Evolutionary conservation across 1,284 basidiomycete genomes (phyloP).

Genomic region (Trametes pubescens): DNA sequence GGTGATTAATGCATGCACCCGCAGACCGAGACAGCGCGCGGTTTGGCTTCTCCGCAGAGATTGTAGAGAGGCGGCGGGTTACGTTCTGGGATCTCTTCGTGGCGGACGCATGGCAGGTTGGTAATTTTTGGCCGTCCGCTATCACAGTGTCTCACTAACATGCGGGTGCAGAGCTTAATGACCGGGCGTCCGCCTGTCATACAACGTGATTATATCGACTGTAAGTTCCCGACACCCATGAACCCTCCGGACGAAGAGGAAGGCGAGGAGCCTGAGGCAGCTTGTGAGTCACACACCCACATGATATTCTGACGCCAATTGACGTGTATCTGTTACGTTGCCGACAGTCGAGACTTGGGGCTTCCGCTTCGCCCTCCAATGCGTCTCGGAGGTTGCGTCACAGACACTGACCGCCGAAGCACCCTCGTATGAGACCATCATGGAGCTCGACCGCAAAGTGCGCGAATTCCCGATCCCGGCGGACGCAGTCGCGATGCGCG

Average conservation of each 20-base stretch:
- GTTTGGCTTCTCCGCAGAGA: conserved; percentile 47
- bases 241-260: conserved; percentile 36
- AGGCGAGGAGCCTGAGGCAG: conserved; percentile 46
- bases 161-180: conserved; percentile 55
- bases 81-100: conserved; percentile 56
- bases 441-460: conserved; percentile 76
- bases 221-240: conserved; percentile 41
- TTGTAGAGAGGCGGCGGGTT: conserved; percentile 49
- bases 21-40: conserved; percentile 53
- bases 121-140: conserved; percentile 17
- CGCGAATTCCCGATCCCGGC: conserved; percentile 68
- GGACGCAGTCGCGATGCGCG: conserved; percentile 46
- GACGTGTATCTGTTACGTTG: conserved; percentile 5
- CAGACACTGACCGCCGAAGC: conserved; percentile 70
- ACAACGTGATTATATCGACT: conserved; percentile 43
- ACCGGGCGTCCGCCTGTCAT: conserved; percentile 46
- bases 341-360: conserved; percentile 63
- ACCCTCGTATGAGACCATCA: conserved; percentile 70
- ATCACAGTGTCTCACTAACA: conserved; percentile 43
- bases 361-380: conserved; percentile 70
- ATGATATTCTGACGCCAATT: not conserved
- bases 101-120: conserved; percentile 45
- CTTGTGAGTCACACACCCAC: conserved; percentile 46
- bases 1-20: conserved; percentile 8
- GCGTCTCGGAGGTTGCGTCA: conserved; percentile 68